Percentiles rank a stretch among this genome's conserved stretches.
Evolutionary conservation across 345 rosid species (phyloP).

Genomic region (Brassica rapa): DNA sequence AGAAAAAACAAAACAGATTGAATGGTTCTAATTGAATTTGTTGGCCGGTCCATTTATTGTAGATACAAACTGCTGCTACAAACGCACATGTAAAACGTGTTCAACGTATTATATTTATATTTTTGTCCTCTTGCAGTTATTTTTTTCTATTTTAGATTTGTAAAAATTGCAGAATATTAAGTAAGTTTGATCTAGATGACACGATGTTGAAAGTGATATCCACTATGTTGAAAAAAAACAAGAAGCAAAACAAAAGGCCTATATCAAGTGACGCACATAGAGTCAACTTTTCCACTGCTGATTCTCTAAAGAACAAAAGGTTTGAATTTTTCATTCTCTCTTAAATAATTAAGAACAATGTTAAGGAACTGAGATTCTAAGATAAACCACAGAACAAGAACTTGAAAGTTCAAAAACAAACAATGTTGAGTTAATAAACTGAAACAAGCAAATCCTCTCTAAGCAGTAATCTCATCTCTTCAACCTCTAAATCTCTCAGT

Average conservation of each 20-base stretch:
- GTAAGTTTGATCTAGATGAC: too few relatives aligned
- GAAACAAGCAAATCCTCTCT: conserved; percentile 27
- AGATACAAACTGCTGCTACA: conserved; percentile 24
- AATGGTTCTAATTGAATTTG: conserved; percentile 30
- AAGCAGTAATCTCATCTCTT: conserved; percentile 32
- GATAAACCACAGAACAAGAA: conserved; percentile 1
- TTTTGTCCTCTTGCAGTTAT: neutral
- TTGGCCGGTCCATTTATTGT: conserved; percentile 39
- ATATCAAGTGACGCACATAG: too few relatives aligned
- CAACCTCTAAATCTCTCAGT: conserved; percentile 18
- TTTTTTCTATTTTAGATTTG: neutral
- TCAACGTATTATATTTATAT: too few relatives aligned
- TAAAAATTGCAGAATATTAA: too few relatives aligned
- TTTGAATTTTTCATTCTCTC: too few relatives aligned
- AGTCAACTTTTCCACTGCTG: too few relatives aligned
- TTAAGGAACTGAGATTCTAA: too few relatives aligned
- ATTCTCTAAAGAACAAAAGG: too few relatives aligned
- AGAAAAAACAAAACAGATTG: neutral
- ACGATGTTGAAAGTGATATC: too few relatives aligned
- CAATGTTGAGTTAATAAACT: conserved; percentile 4
- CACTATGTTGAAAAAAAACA: too few relatives aligned
- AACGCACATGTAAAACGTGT: conserved; percentile 22
- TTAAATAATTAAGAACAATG: too few relatives aligned
- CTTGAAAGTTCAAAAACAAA: conserved; percentile 10
- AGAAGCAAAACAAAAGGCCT: too few relatives aligned